Conservation (phyloP, 2,329 filamentous ascomycete species). For the Neofusicoccum ribis region DNA sequence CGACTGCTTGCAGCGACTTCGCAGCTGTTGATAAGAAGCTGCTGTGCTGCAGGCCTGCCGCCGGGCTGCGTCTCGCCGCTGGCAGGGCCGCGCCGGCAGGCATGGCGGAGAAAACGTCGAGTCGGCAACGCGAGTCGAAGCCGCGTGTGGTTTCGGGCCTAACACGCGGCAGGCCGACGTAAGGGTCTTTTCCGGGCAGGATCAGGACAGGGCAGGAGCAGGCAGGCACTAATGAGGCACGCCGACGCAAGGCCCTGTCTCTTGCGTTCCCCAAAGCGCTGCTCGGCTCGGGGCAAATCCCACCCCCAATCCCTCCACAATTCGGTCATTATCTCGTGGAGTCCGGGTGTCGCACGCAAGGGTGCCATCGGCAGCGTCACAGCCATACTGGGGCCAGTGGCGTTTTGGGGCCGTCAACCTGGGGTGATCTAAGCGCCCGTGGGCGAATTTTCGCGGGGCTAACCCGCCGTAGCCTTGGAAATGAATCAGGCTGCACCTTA, state of each 20-base stretch:
- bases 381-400: background rate
- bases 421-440: conserved; percentile 12
- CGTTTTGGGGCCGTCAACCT: background rate
- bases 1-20: background rate
- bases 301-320: background rate
- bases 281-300: background rate
- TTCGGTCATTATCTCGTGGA: background rate
- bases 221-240: background rate
- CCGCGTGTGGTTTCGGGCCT: background rate
- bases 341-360: conserved; percentile 8
- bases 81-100: background rate
- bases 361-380: conserved; percentile 9
- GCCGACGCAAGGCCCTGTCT: background rate
- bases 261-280: too few species aligned
- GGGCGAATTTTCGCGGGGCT: background rate
- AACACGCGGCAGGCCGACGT: background rate
- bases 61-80: background rate
- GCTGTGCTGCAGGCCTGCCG: background rate
- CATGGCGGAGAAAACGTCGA: background rate
- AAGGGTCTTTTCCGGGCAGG: background rate
- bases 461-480: background rate
- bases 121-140: background rate
- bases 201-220: background rate
- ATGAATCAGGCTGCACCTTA: conserved; percentile 4
- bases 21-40: background rate